Conservation (phyloP, 768 basidiomycete genomes). For the Naganishia randhawae region DNA sequence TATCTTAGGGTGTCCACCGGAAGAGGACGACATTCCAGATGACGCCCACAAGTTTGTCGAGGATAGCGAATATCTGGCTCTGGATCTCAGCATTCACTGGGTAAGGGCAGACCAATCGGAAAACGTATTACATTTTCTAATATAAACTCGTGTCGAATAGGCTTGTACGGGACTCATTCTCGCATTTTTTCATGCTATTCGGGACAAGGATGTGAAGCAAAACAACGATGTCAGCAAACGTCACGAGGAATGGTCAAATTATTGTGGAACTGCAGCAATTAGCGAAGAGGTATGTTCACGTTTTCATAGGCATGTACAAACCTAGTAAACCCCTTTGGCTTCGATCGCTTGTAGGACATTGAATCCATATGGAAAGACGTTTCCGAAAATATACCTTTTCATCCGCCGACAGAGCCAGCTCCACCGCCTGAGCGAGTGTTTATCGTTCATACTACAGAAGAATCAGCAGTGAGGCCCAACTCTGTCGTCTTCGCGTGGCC, state of each 20-base stretch:
- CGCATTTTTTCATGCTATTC: constrained; percentile 51
- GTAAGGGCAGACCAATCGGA: constrained; percentile 31
- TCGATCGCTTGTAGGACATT: constrained; percentile 41
- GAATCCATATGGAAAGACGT: constrained; percentile 41
- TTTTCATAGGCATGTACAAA: neutral
- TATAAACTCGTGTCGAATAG: constrained; percentile 25
- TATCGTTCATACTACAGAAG: constrained; percentile 39
- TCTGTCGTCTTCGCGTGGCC: constrained; percentile 48
- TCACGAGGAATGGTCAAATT: constrained; percentile 49
- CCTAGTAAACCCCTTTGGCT: neutral
- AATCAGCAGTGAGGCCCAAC: constrained; percentile 33
- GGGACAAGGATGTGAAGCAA: constrained; percentile 42
- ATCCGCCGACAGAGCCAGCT: constrained; percentile 33
- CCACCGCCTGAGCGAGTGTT: constrained; percentile 45
- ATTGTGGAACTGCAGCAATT: constrained; percentile 47
- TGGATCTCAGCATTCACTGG: constrained; percentile 50
- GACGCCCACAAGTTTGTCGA: constrained; percentile 43
- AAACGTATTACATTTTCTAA: neutral
- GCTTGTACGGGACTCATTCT: constrained; percentile 48
- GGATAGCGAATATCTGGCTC: constrained; percentile 47
- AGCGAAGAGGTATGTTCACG: constrained; percentile 43
- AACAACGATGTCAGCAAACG: constrained; percentile 42
- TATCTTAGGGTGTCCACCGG: constrained; percentile 45
- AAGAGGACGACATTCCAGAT: constrained; percentile 40
- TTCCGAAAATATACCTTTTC: constrained; percentile 29